phyloP scores from a whole-genome alignment of 2,329 filamentous ascomycete species.

The Tympanopsis confertula region DNA sequence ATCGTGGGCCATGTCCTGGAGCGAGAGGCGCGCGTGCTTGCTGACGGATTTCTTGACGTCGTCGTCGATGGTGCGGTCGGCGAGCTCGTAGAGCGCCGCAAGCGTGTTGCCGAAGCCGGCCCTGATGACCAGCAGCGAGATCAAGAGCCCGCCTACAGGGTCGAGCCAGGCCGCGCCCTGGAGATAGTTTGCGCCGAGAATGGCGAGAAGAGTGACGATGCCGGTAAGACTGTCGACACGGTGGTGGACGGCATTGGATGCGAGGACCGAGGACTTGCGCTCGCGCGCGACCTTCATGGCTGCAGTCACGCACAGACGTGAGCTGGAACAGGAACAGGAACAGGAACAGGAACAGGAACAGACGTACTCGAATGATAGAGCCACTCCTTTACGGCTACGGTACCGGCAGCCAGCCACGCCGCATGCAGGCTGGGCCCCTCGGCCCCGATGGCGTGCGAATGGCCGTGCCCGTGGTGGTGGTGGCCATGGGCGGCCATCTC shows the following conservation, averaged over 20 bases:
- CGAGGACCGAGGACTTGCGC: slow-evolving; percentile 88
- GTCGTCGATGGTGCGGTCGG: slow-evolving; percentile 78
- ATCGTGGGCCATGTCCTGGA: slow-evolving; percentile 18
- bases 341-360: background rate
- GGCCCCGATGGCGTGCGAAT: slow-evolving; percentile 53
- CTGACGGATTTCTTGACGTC: slow-evolving; percentile 67
- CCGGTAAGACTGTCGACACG: slow-evolving; percentile 91
- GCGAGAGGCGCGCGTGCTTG: slow-evolving; percentile 34
- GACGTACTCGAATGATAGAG: slow-evolving; percentile 85
- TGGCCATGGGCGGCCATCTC: slow-evolving; percentile 43
- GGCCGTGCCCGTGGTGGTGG: slow-evolving; percentile 49
- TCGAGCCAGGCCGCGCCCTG: slow-evolving; percentile 84
- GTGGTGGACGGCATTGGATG: slow-evolving; percentile 93
- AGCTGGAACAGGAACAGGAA: slow-evolving; percentile 1
- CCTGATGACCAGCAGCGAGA: slow-evolving; percentile 85
- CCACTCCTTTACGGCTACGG: slow-evolving; percentile 91
- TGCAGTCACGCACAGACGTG: slow-evolving; percentile 18
- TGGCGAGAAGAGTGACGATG: slow-evolving; percentile 80
- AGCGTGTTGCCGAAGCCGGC: slow-evolving; percentile 80
- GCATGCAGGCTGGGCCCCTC: slow-evolving; percentile 78
- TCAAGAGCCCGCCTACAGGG: slow-evolving; percentile 81
- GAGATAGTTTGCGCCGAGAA: slow-evolving; percentile 79
- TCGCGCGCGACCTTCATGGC: slow-evolving; percentile 92
- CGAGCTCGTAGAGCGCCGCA: slow-evolving; percentile 72
- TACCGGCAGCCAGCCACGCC: slow-evolving; percentile 84